These are phyloP conservation scores for Boletus rubescentipes DNA, from an alignment of 768 basidiomycete species.

Conservation along the genomic window DNA sequence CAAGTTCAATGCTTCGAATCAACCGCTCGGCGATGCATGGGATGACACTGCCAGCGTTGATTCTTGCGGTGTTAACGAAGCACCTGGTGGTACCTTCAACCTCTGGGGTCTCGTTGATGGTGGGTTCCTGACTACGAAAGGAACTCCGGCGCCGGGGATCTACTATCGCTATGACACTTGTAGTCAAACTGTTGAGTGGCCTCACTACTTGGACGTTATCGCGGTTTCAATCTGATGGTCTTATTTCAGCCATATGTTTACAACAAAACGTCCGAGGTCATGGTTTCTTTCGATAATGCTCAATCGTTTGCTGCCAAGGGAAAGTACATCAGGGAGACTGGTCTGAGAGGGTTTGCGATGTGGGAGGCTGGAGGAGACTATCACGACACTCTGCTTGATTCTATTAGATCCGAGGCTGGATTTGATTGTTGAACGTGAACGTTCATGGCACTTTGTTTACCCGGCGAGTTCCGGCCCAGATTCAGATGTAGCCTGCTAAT, in stretches of 20 bases:
- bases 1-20: slow-evolving; percentile 42
- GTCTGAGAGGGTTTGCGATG: slow-evolving; percentile 62
- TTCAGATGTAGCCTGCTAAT: too few species aligned
- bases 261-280: slow-evolving; percentile 50
- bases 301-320: slow-evolving; percentile 62
- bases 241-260: slow-evolving; percentile 60
- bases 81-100: slow-evolving; percentile 52
- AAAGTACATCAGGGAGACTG: slow-evolving; percentile 48
- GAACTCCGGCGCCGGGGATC: slow-evolving; percentile 42
- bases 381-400: slow-evolving; percentile 56
- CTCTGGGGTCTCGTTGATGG: slow-evolving; percentile 59
- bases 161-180: slow-evolving; percentile 59
- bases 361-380: slow-evolving; percentile 73
- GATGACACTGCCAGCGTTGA: slow-evolving; percentile 48
- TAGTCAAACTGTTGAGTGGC: slow-evolving; percentile 62
- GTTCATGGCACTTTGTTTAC: too few species aligned
- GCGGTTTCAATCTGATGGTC: background rate
- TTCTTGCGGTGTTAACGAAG: slow-evolving; percentile 49
- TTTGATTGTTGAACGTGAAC: slow-evolving; percentile 22
- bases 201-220: background rate
- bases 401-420: slow-evolving; percentile 38
- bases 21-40: slow-evolving; percentile 59
- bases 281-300: slow-evolving; percentile 66
- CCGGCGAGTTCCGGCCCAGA: too few species aligned
- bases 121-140: slow-evolving; percentile 48